A percentile compares a stretch with the other conserved stretches of the same genome.
phyloP scores from a whole-genome alignment of 2,329 filamentous ascomycete genomes.

The Boeremia lycopersici region DNA sequence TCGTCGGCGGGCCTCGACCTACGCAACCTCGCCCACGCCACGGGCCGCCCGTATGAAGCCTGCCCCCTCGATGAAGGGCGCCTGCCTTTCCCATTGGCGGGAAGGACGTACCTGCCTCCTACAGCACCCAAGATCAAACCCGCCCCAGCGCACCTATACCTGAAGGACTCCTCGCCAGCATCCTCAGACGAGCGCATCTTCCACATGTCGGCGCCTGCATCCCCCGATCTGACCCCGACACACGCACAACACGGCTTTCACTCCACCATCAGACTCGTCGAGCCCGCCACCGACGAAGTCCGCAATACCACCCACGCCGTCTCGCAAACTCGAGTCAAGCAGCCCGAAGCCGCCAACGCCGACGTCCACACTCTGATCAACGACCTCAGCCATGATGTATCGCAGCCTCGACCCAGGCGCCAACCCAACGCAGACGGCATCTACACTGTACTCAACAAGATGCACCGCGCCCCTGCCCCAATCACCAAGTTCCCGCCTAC shows the following conservation, averaged over 20 bases:
- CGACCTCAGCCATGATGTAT: neutral
- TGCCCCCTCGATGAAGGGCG: neutral
- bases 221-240: neutral
- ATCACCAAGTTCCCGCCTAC: neutral
- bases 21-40: neutral
- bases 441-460: too few species aligned
- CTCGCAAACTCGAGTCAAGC: too few species aligned
- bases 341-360: too few species aligned
- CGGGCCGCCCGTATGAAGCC: neutral
- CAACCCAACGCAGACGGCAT: neutral
- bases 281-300: neutral
- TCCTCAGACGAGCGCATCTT: neutral
- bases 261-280: neutral
- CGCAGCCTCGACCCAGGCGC: neutral
- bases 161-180: neutral
- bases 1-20: neutral
- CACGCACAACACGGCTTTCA: neutral
- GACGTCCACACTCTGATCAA: neutral
- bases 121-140: conserved; percentile 1
- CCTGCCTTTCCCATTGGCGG: neutral
- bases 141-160: neutral
- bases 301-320: too few species aligned
- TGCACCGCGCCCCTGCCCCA: neutral
- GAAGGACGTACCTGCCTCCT: neutral
- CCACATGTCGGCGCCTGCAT: neutral